Evolutionary conservation across 2,329 filamentous ascomycete species (phyloP), one percentile per base, ranked within the genome.

Genomic region (Mycocentrospora acerina): DNA sequence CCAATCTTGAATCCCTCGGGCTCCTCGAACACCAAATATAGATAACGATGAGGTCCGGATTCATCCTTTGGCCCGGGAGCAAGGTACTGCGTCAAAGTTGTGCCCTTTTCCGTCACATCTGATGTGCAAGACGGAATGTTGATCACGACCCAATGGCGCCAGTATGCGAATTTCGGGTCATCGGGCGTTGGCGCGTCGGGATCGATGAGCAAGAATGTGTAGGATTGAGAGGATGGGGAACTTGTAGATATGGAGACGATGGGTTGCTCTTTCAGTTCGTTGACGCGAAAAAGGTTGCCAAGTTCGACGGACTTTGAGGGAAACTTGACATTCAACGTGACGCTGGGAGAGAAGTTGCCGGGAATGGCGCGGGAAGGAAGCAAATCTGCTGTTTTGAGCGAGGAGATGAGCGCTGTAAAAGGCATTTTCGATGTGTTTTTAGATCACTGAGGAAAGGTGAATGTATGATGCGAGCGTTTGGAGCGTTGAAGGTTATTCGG

Each of bases 181-280:
- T 76, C 73, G 0, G 77, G 77, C 0, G 75, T 79, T 0, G 77
- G 77, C 14, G 76, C 77, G 42, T 79, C 77, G 0, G 76, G 76
- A 38, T 79, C 77, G 15, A 78, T 66, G 27, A 80, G 64, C 46
- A 79, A 60, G 34, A 78, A 61, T 24, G 71, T 68, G 57, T 76
- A 79, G 1, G 69, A 46, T 32, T 41, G 36, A 3, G 39, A 13
- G 18, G 43, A 39, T 10, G 31, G 24, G 15, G 37, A 8, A 10
- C 37, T 13, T 6, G 45, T 2, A 47, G 41, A 31, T 73, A 57
- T 44, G 25, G 38, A 39, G 15, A 57, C 42, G 18, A 13, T 40
- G 10, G 60, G 59, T 8, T 42, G 40, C 1, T 35, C 26, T 12
- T 51, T 52, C 30, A 58, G 53, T 29, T 64, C 45, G 16, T 50